These are phyloP conservation scores for Pythium oligandrum DNA, from an alignment of 352 stramenopile species.

Conservation along the genomic window DNA sequence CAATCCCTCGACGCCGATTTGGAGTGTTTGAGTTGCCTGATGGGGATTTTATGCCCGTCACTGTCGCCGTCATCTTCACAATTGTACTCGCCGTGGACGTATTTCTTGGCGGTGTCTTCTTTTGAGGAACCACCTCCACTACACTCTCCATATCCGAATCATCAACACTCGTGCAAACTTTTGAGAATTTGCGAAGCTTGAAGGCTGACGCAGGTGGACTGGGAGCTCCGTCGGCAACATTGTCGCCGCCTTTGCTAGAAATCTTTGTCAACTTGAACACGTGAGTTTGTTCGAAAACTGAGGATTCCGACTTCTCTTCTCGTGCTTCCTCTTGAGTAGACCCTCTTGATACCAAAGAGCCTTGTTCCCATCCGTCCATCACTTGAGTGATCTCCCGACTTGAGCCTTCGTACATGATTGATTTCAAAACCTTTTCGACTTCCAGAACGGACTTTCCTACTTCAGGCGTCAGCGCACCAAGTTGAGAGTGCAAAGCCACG, in stretches of 20 bases:
- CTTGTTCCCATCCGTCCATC: too few relatives aligned
- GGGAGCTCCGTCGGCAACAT: too few relatives aligned
- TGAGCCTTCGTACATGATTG: conserved; percentile 6
- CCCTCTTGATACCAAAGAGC: too few relatives aligned
- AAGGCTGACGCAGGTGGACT: conserved; percentile 20
- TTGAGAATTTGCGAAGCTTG: conserved; percentile 25
- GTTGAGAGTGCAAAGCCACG: conserved; percentile 68
- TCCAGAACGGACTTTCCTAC: conserved; percentile 58
- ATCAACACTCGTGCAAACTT: conserved; percentile 39
- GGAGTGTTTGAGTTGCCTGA: too few relatives aligned
- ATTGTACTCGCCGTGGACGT: neutral
- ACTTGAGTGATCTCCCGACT: too few relatives aligned
- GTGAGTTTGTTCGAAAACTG: too few relatives aligned
- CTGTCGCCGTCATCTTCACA: neutral
- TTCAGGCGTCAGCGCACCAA: conserved; percentile 64
- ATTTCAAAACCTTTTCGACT: conserved; percentile 65
- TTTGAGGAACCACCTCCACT: conserved; percentile 4
- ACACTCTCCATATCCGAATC: conserved; percentile 30
- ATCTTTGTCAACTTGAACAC: too few relatives aligned
- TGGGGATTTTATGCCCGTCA: neutral
- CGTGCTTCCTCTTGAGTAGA: too few relatives aligned
- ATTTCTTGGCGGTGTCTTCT: conserved; percentile 1
- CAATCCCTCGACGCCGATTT: too few relatives aligned
- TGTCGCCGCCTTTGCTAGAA: too few relatives aligned
- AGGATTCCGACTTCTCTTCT: too few relatives aligned